phyloP scores from a whole-genome alignment of 2,329 filamentous ascomycete genomes.

The Aspergillus neotritici region DNA sequence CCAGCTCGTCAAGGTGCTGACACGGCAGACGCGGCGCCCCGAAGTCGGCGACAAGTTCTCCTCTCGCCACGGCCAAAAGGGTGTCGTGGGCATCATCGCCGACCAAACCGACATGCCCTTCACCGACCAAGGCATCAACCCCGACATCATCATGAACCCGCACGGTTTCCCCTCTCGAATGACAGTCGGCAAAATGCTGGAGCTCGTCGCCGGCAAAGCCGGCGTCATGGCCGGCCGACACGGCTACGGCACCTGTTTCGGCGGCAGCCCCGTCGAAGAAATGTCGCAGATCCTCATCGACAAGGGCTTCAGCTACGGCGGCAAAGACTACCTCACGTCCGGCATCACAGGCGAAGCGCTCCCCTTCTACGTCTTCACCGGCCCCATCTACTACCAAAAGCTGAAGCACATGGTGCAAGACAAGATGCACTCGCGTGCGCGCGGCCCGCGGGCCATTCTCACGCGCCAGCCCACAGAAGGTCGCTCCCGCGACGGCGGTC shows the following conservation, averaged over 20 bases:
- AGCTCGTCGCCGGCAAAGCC: conserved; percentile 90
- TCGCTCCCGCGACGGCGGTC: conserved; percentile 82
- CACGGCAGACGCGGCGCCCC: conserved; percentile 87
- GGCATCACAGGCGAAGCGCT: conserved; percentile 92
- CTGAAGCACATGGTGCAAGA: conserved; percentile 99
- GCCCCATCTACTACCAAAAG: conserved; percentile 98
- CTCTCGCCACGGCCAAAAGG: conserved; percentile 96
- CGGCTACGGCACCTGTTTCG: conserved; percentile 87
- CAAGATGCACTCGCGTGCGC: conserved; percentile 95
- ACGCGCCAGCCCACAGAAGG: conserved; percentile 96
- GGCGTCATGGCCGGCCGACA: conserved; percentile 78
- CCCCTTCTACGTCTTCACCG: conserved; percentile 96
- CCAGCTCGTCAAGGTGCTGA: conserved; percentile 87
- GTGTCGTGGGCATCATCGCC: conserved; percentile 93
- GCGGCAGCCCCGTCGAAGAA: conserved; percentile 75
- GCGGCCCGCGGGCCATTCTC: conserved; percentile 83
- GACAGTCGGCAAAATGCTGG: conserved; percentile 97
- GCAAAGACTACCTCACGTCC: conserved; percentile 93
- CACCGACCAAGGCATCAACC: conserved; percentile 80
- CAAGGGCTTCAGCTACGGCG: conserved; percentile 90
- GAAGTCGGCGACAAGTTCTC: conserved; percentile 99
- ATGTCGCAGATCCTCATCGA: conserved; percentile 81
- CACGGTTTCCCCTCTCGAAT: conserved; percentile 99
- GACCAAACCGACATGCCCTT: conserved; percentile 98
- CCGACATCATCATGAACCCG: conserved; percentile 99